These are phyloP conservation scores for Tympanopsis confertula DNA, from an alignment of 2,329 filamentous ascomycete genomes.

Conservation along the genomic window DNA sequence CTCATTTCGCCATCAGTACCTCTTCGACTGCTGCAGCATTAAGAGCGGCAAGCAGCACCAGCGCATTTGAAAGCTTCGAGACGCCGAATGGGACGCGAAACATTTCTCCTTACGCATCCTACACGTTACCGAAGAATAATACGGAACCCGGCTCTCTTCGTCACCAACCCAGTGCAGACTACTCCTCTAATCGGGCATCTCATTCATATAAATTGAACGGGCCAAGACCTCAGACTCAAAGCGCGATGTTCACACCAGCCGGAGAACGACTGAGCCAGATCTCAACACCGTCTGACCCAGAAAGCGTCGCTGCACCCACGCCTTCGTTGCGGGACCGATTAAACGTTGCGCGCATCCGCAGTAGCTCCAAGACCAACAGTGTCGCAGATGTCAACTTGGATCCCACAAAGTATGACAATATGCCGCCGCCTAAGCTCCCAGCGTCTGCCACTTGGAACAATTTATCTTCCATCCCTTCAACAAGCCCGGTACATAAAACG, in stretches of 20 bases:
- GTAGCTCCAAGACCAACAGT: conserved; percentile 58
- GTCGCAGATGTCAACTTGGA: conserved; percentile 27
- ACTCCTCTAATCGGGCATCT: conserved; percentile 23
- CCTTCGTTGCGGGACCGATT: conserved; percentile 73
- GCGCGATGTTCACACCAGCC: conserved; percentile 10
- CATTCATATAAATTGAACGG: background rate
- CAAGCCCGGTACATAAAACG: conserved; percentile 47
- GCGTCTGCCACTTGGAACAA: conserved; percentile 68
- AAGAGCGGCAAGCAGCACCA: conserved; percentile 21
- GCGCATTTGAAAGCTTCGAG: conserved; percentile 39
- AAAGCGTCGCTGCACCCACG: conserved; percentile 66
- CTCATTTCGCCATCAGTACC: conserved; percentile 45
- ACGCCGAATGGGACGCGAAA: conserved; percentile 29
- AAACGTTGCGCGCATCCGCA: conserved; percentile 76
- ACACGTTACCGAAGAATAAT: conserved; percentile 39
- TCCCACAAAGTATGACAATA: conserved; percentile 57
- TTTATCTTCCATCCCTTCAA: conserved; percentile 37
- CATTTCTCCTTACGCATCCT: conserved; percentile 50
- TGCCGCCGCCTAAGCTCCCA: conserved; percentile 84
- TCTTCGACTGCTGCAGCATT: conserved; percentile 21
- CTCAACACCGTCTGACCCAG: conserved; percentile 34
- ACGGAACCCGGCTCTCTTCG: conserved; percentile 29
- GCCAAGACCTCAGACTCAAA: background rate
- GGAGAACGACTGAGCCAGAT: conserved; percentile 13
- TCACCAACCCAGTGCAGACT: conserved; percentile 38